Base-by-base conservation (phyloP, 140 eudicot genomes). In the Ambrosia hybrid region DNA sequence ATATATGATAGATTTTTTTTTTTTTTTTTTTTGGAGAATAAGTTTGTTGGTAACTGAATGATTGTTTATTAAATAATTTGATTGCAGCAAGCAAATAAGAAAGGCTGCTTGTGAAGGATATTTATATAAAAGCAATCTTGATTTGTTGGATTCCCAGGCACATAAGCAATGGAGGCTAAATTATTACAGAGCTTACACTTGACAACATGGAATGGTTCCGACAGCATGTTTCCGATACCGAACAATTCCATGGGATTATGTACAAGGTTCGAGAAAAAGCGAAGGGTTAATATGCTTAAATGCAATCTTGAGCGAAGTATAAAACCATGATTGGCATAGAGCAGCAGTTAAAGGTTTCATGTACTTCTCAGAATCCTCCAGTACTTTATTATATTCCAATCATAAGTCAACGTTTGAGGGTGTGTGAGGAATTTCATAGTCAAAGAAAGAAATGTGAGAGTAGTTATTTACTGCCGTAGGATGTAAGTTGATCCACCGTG, bases 361-460 rank as follows among this genome's bases (percentile, higher is more conserved):
- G 96, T 76, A 80, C 85, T 71, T 87, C 89, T 30, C 83, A 85
- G 68, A 89, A 85, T 17, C 30, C 58, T 71, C 83, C 79, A 85
- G 98, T 92, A 87, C 48, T 65, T 64, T 53, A 52, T 65, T 76
- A 14, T 61, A 51, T 53, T 58, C 45, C 45, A 66, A 12, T 13
- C 48, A 7, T 51, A 17, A 72, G 70, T 57, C 49, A 26, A 16
- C 46, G 39, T 58, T 58, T 51, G 65, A 55, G 63, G 56, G 70
- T 57, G n/a, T 57, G 46, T 71, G 39, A 41, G 37, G 69, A 71
- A 56, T 64, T 63, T n/a, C 38, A 37, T 53, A 61, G 46, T 60
- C 65, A 58, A 58, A 76, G 58, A 46, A 51, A 60, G 56, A 67
- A 58, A 36, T 52, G 58, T 11, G 26, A 64, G 41, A 63, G 15